Evolutionary conservation across 164 flowering plant genomes (phyloP).

Genomic region (Vitis vinifera): DNA sequence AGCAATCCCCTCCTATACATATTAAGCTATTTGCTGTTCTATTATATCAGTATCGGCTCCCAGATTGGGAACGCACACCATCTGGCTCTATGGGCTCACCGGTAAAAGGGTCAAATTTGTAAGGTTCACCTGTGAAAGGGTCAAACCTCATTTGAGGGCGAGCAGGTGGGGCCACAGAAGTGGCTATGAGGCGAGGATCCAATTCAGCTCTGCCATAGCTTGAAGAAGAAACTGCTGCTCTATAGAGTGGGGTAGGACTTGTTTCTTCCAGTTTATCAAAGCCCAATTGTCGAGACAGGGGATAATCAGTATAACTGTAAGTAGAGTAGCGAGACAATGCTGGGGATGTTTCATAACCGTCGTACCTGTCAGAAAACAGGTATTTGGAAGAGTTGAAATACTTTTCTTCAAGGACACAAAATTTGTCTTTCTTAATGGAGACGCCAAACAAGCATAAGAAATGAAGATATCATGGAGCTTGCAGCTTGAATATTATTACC

Average conservation of each 20-base stretch:
- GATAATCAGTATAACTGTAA: slow-evolving; percentile 7
- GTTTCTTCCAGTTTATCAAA: slow-evolving; percentile 8
- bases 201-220: slow-evolving; percentile 8
- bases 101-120: slow-evolving; percentile 38
- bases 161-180: slow-evolving; percentile 1
- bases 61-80: not conserved
- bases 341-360: not conserved
- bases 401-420: too few relatives aligned
- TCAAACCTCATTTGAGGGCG: slow-evolving; percentile 28
- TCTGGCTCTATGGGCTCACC: slow-evolving; percentile 31
- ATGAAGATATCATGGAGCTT: too few relatives aligned
- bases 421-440: too few relatives aligned
- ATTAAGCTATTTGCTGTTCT: too few relatives aligned
- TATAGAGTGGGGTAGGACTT: not conserved
- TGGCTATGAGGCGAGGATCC: slow-evolving; percentile 2
- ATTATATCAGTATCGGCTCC: slow-evolving; percentile 5
- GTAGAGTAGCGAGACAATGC: not conserved
- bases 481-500: too few relatives aligned
- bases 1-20: too few relatives aligned
- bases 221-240: not conserved
- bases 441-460: too few relatives aligned
- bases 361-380: slow-evolving; percentile 17
- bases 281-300: slow-evolving; percentile 9
- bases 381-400: not conserved
- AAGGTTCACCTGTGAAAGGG: slow-evolving; percentile 35